Evolutionary conservation across 2,329 filamentous ascomycete genomes (phyloP).

Genomic region (Chaetomium strumarium): DNA sequence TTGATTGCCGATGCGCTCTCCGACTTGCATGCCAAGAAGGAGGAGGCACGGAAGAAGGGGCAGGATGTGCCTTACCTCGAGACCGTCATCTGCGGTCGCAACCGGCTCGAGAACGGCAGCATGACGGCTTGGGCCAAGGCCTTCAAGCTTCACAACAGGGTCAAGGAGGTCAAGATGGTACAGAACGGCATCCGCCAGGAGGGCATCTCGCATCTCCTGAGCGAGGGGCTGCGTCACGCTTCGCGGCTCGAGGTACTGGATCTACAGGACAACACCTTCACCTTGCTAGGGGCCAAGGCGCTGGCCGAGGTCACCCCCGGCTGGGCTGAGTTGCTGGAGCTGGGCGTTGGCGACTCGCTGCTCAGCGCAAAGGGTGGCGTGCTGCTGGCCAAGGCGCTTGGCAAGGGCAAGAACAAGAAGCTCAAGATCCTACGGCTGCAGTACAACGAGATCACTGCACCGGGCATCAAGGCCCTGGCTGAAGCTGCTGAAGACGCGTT

Average conservation of each 20-base stretch:
- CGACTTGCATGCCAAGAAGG: conserved; percentile 77
- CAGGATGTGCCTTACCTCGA: conserved; percentile 76
- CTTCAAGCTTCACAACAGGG: conserved; percentile 73
- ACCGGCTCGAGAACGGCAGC: conserved; percentile 89
- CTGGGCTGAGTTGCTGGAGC: conserved; percentile 73
- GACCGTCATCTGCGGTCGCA: conserved; percentile 95
- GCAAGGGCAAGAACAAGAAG: conserved; percentile 68
- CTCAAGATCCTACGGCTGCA: conserved; percentile 78
- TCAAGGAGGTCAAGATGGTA: conserved; percentile 91
- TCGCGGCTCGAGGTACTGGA: conserved; percentile 69
- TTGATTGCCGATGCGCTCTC: conserved; percentile 83
- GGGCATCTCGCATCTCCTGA: conserved; percentile 76
- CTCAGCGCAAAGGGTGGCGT: conserved; percentile 72
- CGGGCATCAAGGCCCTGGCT: conserved; percentile 66
- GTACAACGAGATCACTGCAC: conserved; percentile 87
- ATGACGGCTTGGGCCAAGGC: conserved; percentile 93
- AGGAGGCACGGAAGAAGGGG: conserved; percentile 64
- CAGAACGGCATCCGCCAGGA: conserved; percentile 96
- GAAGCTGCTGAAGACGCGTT: conserved; percentile 62
- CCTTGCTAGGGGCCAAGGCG: conserved; percentile 68
- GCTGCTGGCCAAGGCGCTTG: conserved; percentile 66
- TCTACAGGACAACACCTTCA: conserved; percentile 97
- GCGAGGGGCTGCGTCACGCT: conserved; percentile 69
- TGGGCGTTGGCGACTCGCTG: conserved; percentile 85
- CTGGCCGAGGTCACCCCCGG: conserved; percentile 66